A percentile compares a stretch with the other conserved stretches of the same genome.
phyloP scores from a whole-genome alignment of 495 filamentous ascomycete species.

The Neurospora sp. region DNA sequence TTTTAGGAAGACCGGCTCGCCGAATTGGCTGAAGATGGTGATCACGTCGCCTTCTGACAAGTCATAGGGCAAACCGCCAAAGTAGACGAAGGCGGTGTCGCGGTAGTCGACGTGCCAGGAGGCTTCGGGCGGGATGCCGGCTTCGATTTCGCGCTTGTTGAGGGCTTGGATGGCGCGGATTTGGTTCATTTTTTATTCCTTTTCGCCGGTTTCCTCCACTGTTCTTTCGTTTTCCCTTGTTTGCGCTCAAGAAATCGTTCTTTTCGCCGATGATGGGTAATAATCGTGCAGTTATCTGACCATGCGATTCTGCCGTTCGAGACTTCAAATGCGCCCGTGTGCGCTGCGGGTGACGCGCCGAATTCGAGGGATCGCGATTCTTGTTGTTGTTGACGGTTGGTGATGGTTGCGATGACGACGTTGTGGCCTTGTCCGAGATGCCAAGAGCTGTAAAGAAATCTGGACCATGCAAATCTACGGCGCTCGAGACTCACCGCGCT shows the following conservation, averaged over 20 bases:
- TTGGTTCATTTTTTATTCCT: constrained; percentile 59
- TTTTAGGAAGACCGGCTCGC: constrained; percentile 86
- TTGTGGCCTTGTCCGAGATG: background rate
- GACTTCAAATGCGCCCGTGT: background rate
- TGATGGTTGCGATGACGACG: background rate
- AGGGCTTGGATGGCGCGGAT: constrained; percentile 86
- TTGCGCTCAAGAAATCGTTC: background rate
- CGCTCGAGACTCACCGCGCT: background rate
- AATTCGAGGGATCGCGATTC: background rate
- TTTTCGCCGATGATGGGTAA: background rate
- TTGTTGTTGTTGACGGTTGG: background rate
- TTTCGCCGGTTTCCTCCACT: background rate
- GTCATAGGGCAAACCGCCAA: constrained; percentile 89
- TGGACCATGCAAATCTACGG: background rate
- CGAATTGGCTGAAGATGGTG: constrained; percentile 95
- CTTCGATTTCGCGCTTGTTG: constrained; percentile 91
- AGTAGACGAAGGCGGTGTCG: constrained; percentile 94
- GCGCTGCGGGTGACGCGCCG: background rate
- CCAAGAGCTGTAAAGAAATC: background rate
- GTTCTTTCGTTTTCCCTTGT: background rate
- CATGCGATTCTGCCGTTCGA: background rate
- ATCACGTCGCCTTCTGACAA: constrained; percentile 93
- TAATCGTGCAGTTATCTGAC: background rate
- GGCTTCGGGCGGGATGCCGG: constrained; percentile 66
- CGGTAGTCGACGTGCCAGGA: constrained; percentile 98